Evolutionary conservation across 805 yeast species (phyloP).

Genomic region (Ogataea methylovora): DNA sequence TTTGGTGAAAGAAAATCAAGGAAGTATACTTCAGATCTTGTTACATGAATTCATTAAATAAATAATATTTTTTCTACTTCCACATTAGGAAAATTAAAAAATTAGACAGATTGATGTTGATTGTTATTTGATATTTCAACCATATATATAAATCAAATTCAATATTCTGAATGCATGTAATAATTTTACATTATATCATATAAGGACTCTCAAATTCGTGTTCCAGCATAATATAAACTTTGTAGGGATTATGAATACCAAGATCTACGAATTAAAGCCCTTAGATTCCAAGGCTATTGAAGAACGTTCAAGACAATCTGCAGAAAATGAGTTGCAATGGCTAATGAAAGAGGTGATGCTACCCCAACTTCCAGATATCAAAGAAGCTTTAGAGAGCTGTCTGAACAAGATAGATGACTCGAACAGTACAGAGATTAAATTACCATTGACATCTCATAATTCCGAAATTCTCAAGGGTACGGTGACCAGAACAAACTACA

Average conservation of each 20-base stretch:
- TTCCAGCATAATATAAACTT: neutral
- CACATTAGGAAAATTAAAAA: no score
- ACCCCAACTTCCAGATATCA: conserved; percentile 40
- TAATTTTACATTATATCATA: no score
- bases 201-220: neutral
- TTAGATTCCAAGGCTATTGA: conserved; percentile 4
- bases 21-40: no score
- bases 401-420: conserved; percentile 28
- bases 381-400: conserved; percentile 36
- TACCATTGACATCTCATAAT: conserved; percentile 50
- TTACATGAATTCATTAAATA: no score
- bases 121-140: no score
- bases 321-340: conserved; percentile 34
- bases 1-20: no score
- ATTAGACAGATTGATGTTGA: no score
- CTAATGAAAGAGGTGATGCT: conserved; percentile 36
- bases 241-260: conserved; percentile 15
- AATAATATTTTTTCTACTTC: no score
- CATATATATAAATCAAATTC: no score
- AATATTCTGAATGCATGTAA: no score
- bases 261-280: conserved; percentile 9
- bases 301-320: conserved; percentile 5
- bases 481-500: conserved; percentile 46
- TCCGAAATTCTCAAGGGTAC: conserved; percentile 56
- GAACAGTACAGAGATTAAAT: conserved; percentile 35